These are phyloP conservation scores for Fraxinus nigra DNA, from an alignment of 305 asterid species.

Conservation along the genomic window DNA sequence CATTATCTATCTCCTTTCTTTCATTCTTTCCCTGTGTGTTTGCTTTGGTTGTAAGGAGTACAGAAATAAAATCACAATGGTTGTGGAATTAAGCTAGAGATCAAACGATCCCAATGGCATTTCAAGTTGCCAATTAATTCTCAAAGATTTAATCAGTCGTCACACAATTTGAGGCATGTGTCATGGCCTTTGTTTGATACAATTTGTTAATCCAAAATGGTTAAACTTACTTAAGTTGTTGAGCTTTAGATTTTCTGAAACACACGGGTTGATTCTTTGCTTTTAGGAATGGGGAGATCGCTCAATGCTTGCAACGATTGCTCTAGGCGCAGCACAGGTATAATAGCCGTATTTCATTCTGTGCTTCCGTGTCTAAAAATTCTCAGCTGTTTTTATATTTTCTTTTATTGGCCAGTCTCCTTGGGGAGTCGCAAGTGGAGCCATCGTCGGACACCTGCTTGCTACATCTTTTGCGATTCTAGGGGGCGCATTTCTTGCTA, in stretches of 20 bases:
- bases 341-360: background rate
- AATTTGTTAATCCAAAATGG: background rate
- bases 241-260: background rate
- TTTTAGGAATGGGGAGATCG: constrained; percentile 99
- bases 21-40: background rate
- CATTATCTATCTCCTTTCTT: background rate
- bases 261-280: background rate
- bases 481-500: constrained; percentile 90
- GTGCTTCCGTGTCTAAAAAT: background rate
- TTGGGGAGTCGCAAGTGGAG: constrained; percentile 98
- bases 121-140: background rate
- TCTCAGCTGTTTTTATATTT: background rate
- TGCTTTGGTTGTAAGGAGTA: background rate
- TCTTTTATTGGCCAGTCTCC: constrained; percentile 58
- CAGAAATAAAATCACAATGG: background rate
- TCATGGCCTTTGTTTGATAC: background rate
- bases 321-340: constrained; percentile 97
- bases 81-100: background rate
- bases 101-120: background rate
- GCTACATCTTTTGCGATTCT: constrained; percentile 82
- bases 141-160: background rate
- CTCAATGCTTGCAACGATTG: constrained; percentile 94
- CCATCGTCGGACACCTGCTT: constrained; percentile 74
- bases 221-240: background rate
- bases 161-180: background rate